Evolutionary conservation across 352 stramenopile genomes (phyloP).

Genomic region (Phytophthora crassamura): DNA sequence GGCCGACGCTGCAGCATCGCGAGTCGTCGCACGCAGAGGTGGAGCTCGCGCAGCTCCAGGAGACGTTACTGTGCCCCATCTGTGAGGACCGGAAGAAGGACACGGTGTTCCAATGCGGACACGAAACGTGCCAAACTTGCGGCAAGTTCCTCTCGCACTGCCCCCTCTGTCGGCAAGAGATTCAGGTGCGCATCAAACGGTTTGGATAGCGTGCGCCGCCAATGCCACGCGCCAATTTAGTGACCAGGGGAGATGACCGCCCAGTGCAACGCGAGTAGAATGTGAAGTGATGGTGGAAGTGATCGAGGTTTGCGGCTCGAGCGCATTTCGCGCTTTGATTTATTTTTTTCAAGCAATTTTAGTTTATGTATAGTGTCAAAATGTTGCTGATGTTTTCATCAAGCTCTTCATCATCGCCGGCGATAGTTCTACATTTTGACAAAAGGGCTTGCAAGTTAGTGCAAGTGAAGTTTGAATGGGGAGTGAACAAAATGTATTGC

Average conservation of each 20-base stretch:
- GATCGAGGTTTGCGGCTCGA: conserved; percentile 16
- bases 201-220: conserved; percentile 43
- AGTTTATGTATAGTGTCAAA: conserved; percentile 10
- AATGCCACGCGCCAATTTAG: not conserved
- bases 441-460: conserved; percentile 10
- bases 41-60: conserved; percentile 69
- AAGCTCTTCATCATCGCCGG: conserved; percentile 23
- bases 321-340: conserved; percentile 37
- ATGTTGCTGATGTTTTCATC: conserved; percentile 9
- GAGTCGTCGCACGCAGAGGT: conserved; percentile 58
- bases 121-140: conserved; percentile 78
- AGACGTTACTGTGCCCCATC: conserved; percentile 73
- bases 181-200: conserved; percentile 78
- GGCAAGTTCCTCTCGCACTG: conserved; percentile 63
- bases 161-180: conserved; percentile 74
- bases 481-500: conserved; percentile 38
- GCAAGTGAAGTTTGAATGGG: conserved; percentile 17
- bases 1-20: conserved; percentile 42
- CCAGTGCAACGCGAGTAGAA: conserved; percentile 6
- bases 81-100: conserved; percentile 83
- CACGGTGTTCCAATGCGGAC: conserved; percentile 85
- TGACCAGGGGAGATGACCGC: conserved; percentile 1
- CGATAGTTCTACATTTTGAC: conserved; percentile 1
- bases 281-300: conserved; percentile 4
- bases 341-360: conserved; percentile 32